Percentiles rank a stretch among this genome's conserved stretches.
Conservation (phyloP, 345 rosid species). For the Zanthoxylum bungeanum region DNA sequence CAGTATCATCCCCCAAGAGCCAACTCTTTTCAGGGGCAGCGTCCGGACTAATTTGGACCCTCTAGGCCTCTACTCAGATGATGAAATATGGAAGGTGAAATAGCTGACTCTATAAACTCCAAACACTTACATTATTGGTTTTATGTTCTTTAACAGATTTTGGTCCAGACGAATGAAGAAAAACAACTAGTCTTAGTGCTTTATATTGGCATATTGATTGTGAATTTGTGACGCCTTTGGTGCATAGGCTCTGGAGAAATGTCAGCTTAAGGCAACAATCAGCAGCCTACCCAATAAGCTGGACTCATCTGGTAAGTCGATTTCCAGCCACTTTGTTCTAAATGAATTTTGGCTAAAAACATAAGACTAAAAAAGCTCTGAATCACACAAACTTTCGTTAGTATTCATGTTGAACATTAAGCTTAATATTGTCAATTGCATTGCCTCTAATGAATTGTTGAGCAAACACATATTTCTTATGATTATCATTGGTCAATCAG, state of each 20-base stretch:
- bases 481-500: constrained; percentile 26
- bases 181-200: not conserved
- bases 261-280: constrained; percentile 66
- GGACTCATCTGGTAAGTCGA: constrained; percentile 51
- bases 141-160: not conserved
- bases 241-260: constrained; percentile 62
- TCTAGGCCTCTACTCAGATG: constrained; percentile 63
- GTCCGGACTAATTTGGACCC: constrained; percentile 86
- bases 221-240: too few species aligned
- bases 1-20: constrained; percentile 97
- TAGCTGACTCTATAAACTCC: not conserved
- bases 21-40: constrained; percentile 81
- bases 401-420: too few species aligned
- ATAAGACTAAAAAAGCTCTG: too few species aligned
- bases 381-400: too few species aligned
- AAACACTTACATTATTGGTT: not conserved
- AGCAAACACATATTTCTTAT: not conserved
- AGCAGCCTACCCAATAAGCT: constrained; percentile 56
- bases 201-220: not conserved
- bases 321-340: not conserved
- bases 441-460: too few species aligned
- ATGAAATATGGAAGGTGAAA: constrained; percentile 78
- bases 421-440: too few species aligned
- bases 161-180: not conserved
- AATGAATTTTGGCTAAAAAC: too few species aligned